Conservation (phyloP, 2,329 filamentous ascomycete genomes). For the Diplodia seriata region DNA sequence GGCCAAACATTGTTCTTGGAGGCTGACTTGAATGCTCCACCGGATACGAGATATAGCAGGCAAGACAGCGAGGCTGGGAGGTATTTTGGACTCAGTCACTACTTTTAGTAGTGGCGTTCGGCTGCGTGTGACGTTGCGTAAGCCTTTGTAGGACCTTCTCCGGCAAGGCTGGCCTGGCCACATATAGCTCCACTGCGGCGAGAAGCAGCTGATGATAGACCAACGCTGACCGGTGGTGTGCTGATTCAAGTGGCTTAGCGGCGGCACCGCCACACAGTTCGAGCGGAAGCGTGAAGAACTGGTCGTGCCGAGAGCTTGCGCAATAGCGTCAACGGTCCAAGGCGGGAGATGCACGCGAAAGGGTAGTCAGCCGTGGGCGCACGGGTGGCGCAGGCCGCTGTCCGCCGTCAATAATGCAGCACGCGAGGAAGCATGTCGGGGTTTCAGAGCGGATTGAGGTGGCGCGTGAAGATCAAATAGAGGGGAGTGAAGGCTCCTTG, state of each 20-base stretch:
- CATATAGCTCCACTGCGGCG: slow-evolving; percentile 19
- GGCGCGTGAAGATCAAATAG: slow-evolving; percentile 17
- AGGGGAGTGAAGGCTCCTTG: not conserved
- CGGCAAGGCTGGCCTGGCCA: slow-evolving; percentile 20
- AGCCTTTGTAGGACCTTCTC: slow-evolving; percentile 11
- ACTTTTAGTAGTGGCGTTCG: slow-evolving; percentile 9
- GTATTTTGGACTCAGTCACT: not conserved
- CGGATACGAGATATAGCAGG: slow-evolving; percentile 16
- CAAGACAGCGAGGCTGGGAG: slow-evolving; percentile 6
- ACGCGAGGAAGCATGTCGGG: not conserved
- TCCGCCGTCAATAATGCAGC: not conserved
- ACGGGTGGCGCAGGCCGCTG: slow-evolving; percentile 24
- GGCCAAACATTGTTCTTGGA: not conserved
- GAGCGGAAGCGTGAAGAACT: not conserved
- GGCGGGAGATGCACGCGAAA: slow-evolving; percentile 11
- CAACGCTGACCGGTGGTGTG: not conserved
- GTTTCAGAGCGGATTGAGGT: not conserved
- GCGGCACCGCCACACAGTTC: not conserved
- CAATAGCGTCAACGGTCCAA: not conserved
- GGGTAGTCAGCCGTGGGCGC: not conserved
- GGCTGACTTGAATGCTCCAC: slow-evolving; percentile 1
- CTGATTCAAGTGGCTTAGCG: slow-evolving; percentile 8
- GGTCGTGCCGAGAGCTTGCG: not conserved
- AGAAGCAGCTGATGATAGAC: not conserved
- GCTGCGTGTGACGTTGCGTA: slow-evolving; percentile 12